These are phyloP conservation scores for Larix kaempferi DNA, from an alignment of 75 land plant species.

Conservation along the genomic window DNA sequence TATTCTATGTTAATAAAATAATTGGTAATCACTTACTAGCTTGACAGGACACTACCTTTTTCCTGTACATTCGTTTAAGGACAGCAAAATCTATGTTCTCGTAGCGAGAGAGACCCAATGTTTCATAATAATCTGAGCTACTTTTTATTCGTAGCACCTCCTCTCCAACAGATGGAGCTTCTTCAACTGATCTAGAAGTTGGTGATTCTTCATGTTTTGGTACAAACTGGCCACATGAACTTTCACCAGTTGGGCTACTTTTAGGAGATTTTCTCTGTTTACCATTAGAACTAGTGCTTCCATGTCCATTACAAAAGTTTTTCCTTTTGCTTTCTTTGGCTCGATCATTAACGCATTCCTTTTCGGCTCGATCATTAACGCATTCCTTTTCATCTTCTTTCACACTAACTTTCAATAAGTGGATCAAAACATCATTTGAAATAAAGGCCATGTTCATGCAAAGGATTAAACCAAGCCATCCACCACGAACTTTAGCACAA, in stretches of 20 bases:
- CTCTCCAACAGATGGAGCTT: slow-evolving; percentile 48
- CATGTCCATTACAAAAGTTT: slow-evolving; percentile 21
- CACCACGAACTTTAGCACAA: slow-evolving; percentile 62
- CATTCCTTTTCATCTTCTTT: slow-evolving; percentile 24
- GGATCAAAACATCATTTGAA: slow-evolving; percentile 65
- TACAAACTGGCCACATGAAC: slow-evolving; percentile 10
- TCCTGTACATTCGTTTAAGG: slow-evolving; percentile 81
- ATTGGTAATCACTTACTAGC: not conserved
- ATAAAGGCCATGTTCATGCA: slow-evolving; percentile 77
- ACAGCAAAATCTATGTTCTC: slow-evolving; percentile 49
- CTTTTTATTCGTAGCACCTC: slow-evolving; percentile 76
- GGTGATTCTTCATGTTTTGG: slow-evolving; percentile 13
- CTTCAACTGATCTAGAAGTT: slow-evolving; percentile 22
- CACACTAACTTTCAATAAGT: slow-evolving; percentile 43
- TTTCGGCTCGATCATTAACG: slow-evolving; percentile 21
- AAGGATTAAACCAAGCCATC: slow-evolving; percentile 73
- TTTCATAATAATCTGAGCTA: slow-evolving; percentile 80
- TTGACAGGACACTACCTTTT: slow-evolving; percentile 55
- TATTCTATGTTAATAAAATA: not conserved
- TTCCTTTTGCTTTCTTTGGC: slow-evolving; percentile 23
- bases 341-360: no score
- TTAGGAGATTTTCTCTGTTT: slow-evolving; percentile 33
- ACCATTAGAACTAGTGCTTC: slow-evolving; percentile 21
- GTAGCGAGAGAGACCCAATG: slow-evolving; percentile 68
- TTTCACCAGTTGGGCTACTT: slow-evolving; percentile 25